A percentile compares a stretch with the other conserved stretches of the same genome.
Conservation (phyloP, 768 basidiomycete genomes). For the Auriscalpium vulgare region DNA sequence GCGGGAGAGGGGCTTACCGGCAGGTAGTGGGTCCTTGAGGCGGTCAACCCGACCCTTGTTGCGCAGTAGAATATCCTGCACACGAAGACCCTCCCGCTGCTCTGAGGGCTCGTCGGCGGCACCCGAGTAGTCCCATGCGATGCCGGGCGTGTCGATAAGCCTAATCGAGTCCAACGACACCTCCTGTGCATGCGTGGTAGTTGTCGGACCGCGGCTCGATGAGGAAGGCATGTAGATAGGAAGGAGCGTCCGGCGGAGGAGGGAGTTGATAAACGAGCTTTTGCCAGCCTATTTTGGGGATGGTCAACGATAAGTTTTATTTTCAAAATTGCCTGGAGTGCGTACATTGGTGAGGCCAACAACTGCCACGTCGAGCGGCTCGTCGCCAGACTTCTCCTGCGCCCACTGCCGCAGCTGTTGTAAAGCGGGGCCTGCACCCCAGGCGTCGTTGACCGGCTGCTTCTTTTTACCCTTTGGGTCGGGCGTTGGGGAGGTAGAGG, state of each 20-base stretch:
- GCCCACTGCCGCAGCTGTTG: slow-evolving; percentile 40
- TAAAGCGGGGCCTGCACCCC: slow-evolving; percentile 50
- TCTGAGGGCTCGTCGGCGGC: slow-evolving; percentile 30
- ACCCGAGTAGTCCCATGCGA: slow-evolving; percentile 50
- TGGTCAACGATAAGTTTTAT: neutral
- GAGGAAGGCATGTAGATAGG: slow-evolving; percentile 48
- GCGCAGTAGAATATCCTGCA: slow-evolving; percentile 71
- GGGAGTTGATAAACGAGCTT: slow-evolving; percentile 77
- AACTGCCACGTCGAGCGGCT: slow-evolving; percentile 62
- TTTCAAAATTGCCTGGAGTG: slow-evolving; percentile 5
- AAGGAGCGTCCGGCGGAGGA: slow-evolving; percentile 43
- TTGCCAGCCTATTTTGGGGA: slow-evolving; percentile 57
- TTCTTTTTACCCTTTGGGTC: slow-evolving; percentile 33
- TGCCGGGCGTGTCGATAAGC: slow-evolving; percentile 85
- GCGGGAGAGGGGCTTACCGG: slow-evolving; percentile 39
- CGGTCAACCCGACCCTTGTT: slow-evolving; percentile 78
- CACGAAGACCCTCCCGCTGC: slow-evolving; percentile 30
- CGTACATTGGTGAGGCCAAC: slow-evolving; percentile 80
- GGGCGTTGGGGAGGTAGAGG: slow-evolving; percentile 22
- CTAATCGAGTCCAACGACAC: slow-evolving; percentile 47
- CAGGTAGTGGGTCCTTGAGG: slow-evolving; percentile 69
- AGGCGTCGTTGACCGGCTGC: slow-evolving; percentile 44
- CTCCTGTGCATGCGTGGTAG: slow-evolving; percentile 62
- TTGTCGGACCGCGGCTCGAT: slow-evolving; percentile 53
- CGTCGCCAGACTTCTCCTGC: slow-evolving; percentile 36